Conservation (phyloP, 345 rosid species). For the Bretschneidera sinensis region DNA sequence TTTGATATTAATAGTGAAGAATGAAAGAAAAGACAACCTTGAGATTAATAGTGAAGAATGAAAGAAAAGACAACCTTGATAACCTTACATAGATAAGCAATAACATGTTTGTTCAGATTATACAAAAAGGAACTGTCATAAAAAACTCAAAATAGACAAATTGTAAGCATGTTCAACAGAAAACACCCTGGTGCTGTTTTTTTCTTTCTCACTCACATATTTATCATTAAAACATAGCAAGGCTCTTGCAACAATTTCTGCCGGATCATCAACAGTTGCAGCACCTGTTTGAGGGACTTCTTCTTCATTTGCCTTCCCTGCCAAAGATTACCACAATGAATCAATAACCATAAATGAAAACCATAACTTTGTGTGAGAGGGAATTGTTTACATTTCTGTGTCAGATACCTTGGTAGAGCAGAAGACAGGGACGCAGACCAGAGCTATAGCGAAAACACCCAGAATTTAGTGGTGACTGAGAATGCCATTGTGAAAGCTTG, state of each 20-base stretch:
- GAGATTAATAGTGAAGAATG: too few species aligned
- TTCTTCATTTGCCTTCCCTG: conserved; percentile 43
- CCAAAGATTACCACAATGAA: conserved; percentile 18
- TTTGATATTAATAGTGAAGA: too few species aligned
- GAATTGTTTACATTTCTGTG: neutral
- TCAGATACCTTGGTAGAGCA: conserved; percentile 30
- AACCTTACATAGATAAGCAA: too few species aligned
- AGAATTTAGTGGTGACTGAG: conserved; percentile 15
- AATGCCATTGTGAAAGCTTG: conserved; percentile 42
- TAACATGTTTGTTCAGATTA: too few species aligned
- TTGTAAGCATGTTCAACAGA: too few species aligned
- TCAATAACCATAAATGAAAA: neutral
- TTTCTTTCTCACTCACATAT: conserved; percentile 46
- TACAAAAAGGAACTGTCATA: too few species aligned
- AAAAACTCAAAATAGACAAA: too few species aligned
- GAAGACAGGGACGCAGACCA: conserved; percentile 27
- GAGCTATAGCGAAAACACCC: conserved; percentile 23
- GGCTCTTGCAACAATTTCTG: conserved; percentile 64
- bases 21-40: too few species aligned
- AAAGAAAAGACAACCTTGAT: too few species aligned
- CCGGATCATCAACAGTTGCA: conserved; percentile 27
- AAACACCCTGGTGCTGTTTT: too few species aligned
- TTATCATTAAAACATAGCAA: conserved; percentile 68
- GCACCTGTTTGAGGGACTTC: conserved; percentile 23
- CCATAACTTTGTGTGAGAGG: neutral